phyloP scores from a whole-genome alignment of 306 rosid species.

The Prunus padus region DNA sequence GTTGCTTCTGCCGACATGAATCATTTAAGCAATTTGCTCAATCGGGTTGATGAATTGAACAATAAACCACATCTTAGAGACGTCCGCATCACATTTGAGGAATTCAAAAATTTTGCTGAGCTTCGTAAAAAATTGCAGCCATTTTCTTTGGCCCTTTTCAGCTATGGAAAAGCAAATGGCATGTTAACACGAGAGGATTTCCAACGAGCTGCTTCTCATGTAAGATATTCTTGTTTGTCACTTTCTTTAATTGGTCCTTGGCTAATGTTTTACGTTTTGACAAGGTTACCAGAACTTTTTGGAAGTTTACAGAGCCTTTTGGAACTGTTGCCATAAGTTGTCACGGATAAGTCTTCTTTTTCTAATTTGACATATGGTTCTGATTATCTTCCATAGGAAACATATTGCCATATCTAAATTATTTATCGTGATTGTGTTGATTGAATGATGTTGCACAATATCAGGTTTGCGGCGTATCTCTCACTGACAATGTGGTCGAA shows the following conservation, averaged over 20 bases:
- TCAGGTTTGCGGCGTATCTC: conserved; percentile 73
- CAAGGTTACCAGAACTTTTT: too few species aligned
- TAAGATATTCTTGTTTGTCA: conserved; percentile 28
- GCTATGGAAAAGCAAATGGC: conserved; percentile 79
- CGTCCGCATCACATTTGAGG: conserved; percentile 62
- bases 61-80: conserved; percentile 49
- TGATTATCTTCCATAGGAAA: conserved; percentile 1
- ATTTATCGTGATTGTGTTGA: not conserved
- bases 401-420: not conserved
- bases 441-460: conserved; percentile 17
- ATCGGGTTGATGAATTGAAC: conserved; percentile 52
- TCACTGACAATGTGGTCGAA: conserved; percentile 58
- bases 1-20: conserved; percentile 81
- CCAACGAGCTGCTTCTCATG: conserved; percentile 82
- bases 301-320: not conserved
- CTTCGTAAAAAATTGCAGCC: conserved; percentile 67
- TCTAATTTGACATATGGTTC: not conserved
- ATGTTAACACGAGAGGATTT: conserved; percentile 64
- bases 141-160: conserved; percentile 76
- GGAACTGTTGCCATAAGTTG: not conserved
- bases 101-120: conserved; percentile 74
- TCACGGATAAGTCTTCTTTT: not conserved
- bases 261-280: not conserved
- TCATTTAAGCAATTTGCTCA: conserved; percentile 59
- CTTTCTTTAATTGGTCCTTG: not conserved